Conservation (phyloP, 1,139 yeast genomes). For the Yamadazyma spencermartinsiae region DNA sequence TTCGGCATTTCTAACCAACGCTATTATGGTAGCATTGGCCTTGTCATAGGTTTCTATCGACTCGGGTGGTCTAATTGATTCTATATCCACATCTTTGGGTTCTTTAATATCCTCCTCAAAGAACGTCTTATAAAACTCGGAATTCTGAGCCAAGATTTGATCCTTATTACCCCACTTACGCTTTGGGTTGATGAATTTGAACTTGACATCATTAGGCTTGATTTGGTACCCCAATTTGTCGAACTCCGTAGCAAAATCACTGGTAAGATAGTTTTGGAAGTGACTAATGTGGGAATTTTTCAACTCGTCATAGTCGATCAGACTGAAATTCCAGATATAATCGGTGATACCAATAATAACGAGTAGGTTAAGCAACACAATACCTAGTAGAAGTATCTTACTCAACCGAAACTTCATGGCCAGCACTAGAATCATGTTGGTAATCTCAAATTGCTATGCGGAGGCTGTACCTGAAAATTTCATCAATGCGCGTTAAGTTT, state of each 20-base stretch:
- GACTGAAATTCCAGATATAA: conserved; percentile 9
- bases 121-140: conserved; percentile 30
- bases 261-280: not conserved
- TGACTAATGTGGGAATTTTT: not conserved
- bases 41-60: conserved; percentile 31
- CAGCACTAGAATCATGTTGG: conserved; percentile 8
- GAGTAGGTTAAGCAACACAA: conserved; percentile 14
- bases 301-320: conserved; percentile 9
- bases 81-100: conserved; percentile 49
- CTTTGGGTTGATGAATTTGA: conserved; percentile 33
- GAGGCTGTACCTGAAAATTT: not conserved
- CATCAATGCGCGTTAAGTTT: no score
- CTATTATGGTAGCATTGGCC: conserved; percentile 74
- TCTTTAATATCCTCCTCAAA: conserved; percentile 38
- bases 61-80: conserved; percentile 25
- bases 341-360: conserved; percentile 10
- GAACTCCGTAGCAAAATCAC: not conserved
- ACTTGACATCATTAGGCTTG: conserved; percentile 30
- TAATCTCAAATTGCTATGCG: not conserved
- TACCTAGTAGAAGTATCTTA: conserved; percentile 9
- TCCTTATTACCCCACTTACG: conserved; percentile 27
- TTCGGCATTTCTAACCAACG: conserved; percentile 71
- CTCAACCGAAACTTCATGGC: conserved; percentile 18
- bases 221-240: conserved; percentile 9
- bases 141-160: conserved; percentile 35